Base-by-base conservation (phyloP, 2,329 filamentous ascomycete species). In the Lizonia empirigonia region DNA sequence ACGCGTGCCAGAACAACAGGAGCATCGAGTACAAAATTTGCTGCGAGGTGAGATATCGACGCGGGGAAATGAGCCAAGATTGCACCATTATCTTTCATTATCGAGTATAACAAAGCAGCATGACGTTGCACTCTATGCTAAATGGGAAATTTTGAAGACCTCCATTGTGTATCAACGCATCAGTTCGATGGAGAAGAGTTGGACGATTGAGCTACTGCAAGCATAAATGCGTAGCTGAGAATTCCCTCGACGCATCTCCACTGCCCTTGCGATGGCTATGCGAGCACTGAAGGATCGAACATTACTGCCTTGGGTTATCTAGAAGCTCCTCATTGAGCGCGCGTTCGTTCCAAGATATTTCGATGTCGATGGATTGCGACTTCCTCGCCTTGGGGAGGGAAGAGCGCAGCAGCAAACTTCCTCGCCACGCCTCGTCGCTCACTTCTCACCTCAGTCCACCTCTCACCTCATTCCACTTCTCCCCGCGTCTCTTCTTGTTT, bases 321-420 rank as follows among this genome's bases (percentile, higher is more conserved):
- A n/a, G n/a, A n/a, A n/a, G n/a, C n/a, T n/a, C n/a, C n/a, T n/a
- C n/a, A n/a, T 30, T 15, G 27, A 15, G 27, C 13, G n/a, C 15
- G 27, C 7, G 27, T 15, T 2, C 15, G n/a, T 30, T 7, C 13
- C 15, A n/a, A 15, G 13, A n/a, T 30, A 9, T 26, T 3, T 26
- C 24, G 24, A 23, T 23, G 30, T 33, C 38, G 37, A 34, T 29
- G 15, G 8, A 42, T 44, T 50, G 62, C 49, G 40, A 50, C 53
- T 64, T 57, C 59, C 60, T 56, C 37, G 24, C 22, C 18, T 30
- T 12, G 19, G 34, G 20, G 24, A 40, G 54, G 61, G 44, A 63
- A 53, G 60, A 53, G 33, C 49, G 32, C 26, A 46, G 36, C 33
- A 50, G 48, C 44, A 51, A 54, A 44, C 23, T 46, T 56, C 38